phyloP scores from a whole-genome alignment of 208 protist genomes.

The Leishmania tarentolae region DNA sequence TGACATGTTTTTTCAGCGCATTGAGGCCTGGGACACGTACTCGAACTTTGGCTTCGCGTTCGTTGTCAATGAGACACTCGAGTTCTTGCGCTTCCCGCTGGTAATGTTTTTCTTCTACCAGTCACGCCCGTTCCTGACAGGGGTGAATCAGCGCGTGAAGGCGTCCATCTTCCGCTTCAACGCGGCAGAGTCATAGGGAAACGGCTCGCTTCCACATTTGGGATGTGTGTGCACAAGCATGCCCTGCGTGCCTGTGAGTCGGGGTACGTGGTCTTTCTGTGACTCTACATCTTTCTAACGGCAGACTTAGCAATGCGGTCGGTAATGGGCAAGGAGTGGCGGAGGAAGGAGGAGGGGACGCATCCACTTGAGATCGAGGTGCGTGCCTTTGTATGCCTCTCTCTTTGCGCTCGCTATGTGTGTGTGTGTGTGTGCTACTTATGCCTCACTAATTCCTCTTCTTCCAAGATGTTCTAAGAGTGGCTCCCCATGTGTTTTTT shows the following conservation, averaged over 20 bases:
- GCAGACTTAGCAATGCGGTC: background rate
- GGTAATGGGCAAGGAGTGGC: background rate
- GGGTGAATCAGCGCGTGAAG: slow-evolving; percentile 61
- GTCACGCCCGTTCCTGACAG: slow-evolving; percentile 54
- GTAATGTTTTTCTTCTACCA: slow-evolving; percentile 80
- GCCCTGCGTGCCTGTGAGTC: background rate
- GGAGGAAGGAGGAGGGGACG: background rate
- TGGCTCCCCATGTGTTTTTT: background rate
- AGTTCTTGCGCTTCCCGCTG: slow-evolving; percentile 77
- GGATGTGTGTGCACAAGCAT: background rate
- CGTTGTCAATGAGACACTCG: slow-evolving; percentile 84
- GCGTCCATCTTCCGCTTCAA: slow-evolving; percentile 70
- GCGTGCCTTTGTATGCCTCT: background rate
- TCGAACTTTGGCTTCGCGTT: slow-evolving; percentile 91
- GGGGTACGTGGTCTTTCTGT: background rate
- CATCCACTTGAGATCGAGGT: background rate
- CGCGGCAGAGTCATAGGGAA: slow-evolving; percentile 50
- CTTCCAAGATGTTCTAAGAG: background rate
- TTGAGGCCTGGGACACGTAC: slow-evolving; percentile 85
- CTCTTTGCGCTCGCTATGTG: background rate
- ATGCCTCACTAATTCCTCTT: background rate
- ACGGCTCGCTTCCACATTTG: background rate
- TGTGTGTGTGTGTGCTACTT: background rate
- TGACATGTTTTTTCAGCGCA: slow-evolving; percentile 71
- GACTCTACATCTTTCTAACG: too few species aligned